A percentile compares a stretch with the other conserved stretches of the same genome.
phyloP scores from a whole-genome alignment of 768 basidiomycete genomes.

The Pisolithus tinctorius region DNA sequence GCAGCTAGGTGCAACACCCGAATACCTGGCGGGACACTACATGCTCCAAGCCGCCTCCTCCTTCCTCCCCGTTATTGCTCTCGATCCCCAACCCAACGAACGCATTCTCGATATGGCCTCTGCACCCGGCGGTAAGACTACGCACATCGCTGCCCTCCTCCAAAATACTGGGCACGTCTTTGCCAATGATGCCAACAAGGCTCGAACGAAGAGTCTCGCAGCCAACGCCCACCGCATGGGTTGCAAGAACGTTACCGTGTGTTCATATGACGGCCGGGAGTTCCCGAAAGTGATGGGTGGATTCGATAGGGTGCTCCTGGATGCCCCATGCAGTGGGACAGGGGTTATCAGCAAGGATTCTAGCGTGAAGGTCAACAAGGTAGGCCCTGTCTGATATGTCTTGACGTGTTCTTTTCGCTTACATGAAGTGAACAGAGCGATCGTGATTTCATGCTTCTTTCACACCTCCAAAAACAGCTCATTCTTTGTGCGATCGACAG shows the following conservation, averaged over 20 bases:
- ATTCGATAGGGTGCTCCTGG: slow-evolving; percentile 93
- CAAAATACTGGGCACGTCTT: slow-evolving; percentile 98
- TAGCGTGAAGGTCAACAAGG: slow-evolving; percentile 98
- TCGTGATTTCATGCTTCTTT: slow-evolving; percentile 92
- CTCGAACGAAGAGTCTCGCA: slow-evolving; percentile 90
- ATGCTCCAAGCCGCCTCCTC: slow-evolving; percentile 99
- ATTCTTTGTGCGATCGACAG: slow-evolving; percentile 98
- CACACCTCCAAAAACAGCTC: slow-evolving; percentile 96
- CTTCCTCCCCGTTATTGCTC: slow-evolving; percentile 97
- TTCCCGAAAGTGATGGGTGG: slow-evolving; percentile 99
- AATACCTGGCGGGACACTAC: slow-evolving; percentile 98
- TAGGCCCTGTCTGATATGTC: slow-evolving; percentile 26
- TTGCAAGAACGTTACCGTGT: slow-evolving; percentile 96
- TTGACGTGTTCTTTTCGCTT: neutral
- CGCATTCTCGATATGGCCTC: slow-evolving; percentile 98
- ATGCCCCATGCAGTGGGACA: slow-evolving; percentile 97
- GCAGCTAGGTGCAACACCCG: slow-evolving; percentile 79
- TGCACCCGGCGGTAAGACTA: slow-evolving; percentile 96
- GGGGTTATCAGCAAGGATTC: slow-evolving; percentile 98
- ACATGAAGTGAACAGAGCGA: slow-evolving; percentile 53
- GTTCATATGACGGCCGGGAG: slow-evolving; percentile 94
- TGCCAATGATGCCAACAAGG: slow-evolving; percentile 95
- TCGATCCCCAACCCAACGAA: slow-evolving; percentile 87
- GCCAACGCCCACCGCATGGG: slow-evolving; percentile 96
- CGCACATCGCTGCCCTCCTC: slow-evolving; percentile 93